Percentiles rank a stretch among this genome's conserved stretches.
Conservation (phyloP, 139 green algal species). For the Limnomonas spitsbergensis region DNA sequence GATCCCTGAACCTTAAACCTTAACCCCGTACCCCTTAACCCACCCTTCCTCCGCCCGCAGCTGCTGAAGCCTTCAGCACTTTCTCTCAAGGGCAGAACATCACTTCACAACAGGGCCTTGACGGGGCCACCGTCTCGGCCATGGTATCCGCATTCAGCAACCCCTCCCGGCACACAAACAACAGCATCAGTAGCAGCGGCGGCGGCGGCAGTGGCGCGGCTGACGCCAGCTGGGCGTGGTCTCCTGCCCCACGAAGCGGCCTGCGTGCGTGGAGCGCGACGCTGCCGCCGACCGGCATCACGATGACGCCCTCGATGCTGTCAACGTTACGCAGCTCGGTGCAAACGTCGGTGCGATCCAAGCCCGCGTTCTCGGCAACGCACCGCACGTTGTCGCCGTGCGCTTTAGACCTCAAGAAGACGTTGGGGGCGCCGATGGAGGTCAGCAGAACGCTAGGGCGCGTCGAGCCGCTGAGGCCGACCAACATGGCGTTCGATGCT, state of each 20-base stretch:
- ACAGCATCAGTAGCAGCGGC: too few relatives aligned
- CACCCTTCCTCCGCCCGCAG: too few relatives aligned
- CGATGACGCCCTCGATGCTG: not conserved
- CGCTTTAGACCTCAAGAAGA: not conserved
- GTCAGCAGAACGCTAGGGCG: not conserved
- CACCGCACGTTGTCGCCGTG: not conserved
- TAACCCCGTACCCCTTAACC: too few relatives aligned
- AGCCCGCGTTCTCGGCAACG: not conserved
- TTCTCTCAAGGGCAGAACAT: too few relatives aligned
- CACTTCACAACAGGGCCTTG: too few relatives aligned
- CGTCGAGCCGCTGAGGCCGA: not conserved
- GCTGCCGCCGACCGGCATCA: not conserved
- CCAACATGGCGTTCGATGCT: not conserved
- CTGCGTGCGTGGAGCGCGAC: not conserved
- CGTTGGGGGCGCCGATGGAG: not conserved
- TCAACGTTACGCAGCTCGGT: not conserved
- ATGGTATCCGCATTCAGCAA: too few relatives aligned
- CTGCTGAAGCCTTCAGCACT: too few relatives aligned
- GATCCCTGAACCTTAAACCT: too few relatives aligned
- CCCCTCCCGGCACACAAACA: too few relatives aligned
- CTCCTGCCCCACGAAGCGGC: not conserved
- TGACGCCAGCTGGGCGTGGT: too few relatives aligned
- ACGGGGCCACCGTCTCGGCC: too few relatives aligned
- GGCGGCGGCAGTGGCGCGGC: too few relatives aligned
- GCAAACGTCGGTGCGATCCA: not conserved